Evolutionary conservation across 148 eudicot species (phyloP).

Genomic region (Rhododendron griersonianum): DNA sequence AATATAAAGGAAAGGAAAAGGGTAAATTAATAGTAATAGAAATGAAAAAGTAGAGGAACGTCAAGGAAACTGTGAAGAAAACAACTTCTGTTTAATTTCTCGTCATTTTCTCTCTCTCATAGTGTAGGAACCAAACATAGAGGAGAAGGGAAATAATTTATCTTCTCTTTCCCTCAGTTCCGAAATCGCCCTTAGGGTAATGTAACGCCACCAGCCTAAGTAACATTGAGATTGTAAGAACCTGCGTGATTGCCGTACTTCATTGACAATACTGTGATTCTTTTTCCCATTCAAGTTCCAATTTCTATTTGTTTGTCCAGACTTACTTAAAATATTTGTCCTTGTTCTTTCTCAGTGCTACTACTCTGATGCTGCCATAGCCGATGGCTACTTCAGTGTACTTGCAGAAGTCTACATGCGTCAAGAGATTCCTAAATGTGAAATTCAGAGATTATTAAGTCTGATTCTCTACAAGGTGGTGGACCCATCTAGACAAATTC

Average conservation of each 20-base stretch:
- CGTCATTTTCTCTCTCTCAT: background rate
- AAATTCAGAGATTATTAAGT: conserved; percentile 92
- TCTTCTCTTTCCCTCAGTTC: background rate
- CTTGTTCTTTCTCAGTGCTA: conserved; percentile 62
- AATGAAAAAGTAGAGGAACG: background rate
- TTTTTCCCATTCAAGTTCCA: background rate
- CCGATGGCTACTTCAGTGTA: conserved; percentile 98
- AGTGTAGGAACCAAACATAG: background rate
- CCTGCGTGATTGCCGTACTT: background rate
- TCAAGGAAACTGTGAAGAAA: background rate
- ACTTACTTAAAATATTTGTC: background rate
- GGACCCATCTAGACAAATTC: conserved; percentile 97
- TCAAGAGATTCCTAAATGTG: conserved; percentile 98
- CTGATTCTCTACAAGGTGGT: conserved; percentile 96
- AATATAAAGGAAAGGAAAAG: background rate
- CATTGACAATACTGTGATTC: background rate
- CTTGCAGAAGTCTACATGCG: conserved; percentile 99
- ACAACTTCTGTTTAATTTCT: background rate
- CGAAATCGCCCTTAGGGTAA: background rate
- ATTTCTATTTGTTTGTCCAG: background rate
- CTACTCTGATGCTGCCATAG: conserved; percentile 96
- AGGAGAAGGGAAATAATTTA: background rate
- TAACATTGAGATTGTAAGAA: conserved; percentile 4
- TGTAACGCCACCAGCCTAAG: background rate
- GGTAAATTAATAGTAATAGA: background rate